A percentile compares a stretch with the other conserved stretches of the same genome.
Evolutionary conservation across 73 alveolate species (phyloP).

Genomic region (Vitrella brassicaformis): DNA sequence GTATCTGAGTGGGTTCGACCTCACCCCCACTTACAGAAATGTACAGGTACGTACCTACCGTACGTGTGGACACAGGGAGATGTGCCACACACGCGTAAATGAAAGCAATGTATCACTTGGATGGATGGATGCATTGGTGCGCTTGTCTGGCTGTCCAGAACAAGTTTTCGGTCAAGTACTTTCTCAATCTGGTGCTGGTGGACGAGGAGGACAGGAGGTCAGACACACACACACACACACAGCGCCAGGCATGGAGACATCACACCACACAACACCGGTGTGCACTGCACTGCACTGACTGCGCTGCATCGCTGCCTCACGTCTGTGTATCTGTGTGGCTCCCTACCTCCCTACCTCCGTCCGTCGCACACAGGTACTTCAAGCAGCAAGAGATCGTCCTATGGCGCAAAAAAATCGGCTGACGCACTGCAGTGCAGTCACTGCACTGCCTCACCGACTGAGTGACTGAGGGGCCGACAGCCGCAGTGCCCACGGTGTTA

Average conservation of each 20-base stretch:
- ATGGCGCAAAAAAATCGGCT: conserved; percentile 15
- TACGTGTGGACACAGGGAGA: too few species aligned
- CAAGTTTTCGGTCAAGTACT: conserved; percentile 55
- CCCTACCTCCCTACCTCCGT: background rate
- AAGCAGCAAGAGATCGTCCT: conserved; percentile 57
- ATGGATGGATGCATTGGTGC: too few species aligned
- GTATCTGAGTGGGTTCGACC: conserved; percentile 84
- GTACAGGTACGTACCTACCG: too few species aligned
- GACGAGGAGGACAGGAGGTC: conserved; percentile 90
- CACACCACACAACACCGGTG: background rate
- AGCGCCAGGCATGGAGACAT: too few species aligned
- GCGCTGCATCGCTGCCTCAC: background rate
- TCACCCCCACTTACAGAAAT: conserved; percentile 94
- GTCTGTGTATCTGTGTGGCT: background rate
- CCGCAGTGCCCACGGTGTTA: too few species aligned
- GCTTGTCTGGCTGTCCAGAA: conserved; percentile 43
- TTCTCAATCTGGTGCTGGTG: conserved; percentile 84
- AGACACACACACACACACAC: too few species aligned
- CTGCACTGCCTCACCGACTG: too few species aligned
- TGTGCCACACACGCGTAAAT: too few species aligned
- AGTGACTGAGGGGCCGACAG: too few species aligned
- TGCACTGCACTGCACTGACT: background rate
- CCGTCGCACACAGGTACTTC: conserved; percentile 44
- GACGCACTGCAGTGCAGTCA: too few species aligned
- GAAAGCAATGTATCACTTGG: too few species aligned